Evolutionary conservation across 257 asterid species (phyloP), one percentile per base, ranked within the genome.

Genomic region (Anisodus acutangulus): DNA sequence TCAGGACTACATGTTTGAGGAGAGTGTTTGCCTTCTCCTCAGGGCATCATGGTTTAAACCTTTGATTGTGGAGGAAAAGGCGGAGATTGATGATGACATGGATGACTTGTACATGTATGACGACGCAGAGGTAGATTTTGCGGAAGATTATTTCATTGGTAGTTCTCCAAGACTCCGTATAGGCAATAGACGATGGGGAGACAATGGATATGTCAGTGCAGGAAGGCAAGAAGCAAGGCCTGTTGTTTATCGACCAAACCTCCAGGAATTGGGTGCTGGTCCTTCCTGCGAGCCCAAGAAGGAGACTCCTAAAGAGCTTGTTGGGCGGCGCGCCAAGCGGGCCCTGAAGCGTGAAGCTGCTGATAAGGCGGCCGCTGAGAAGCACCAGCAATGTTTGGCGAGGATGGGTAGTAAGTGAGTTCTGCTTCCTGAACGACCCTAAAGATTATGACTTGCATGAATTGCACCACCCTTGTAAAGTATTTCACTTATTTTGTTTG

Each of bases 151-250:
- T 84, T 80, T 92, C 3, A 86, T 78, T 31, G 31, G 90, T 70
- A 89, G 89, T 62, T 90, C 95, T 35, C 88, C 95, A 0, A 88
- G 90, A 76, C 87, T 91, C 81, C 95, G 95, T 45, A 88, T 96
- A 37, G 97, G 98, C 64, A 93, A 92, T 70, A 89, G 97, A 60
- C 87, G 97, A 83, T 96, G 98, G 98, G 99, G 98, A 31, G 94
- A 92, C 87, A 93, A 92, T 16, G 98, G 98, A 49, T 96, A 89
- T 83, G 98, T 96, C 55, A 89, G 97, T 63, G 90, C 93, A 45
- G 99, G 98, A 69, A 92, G 98, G 86, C 98, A 92, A 89, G 97
- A 93, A 82, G 98, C 98, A 9, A 91, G 97, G 87, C 98, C 97
- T 3, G 78, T 79, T 3, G 72, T 79, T 64, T 49, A 72, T 58